Conservation (phyloP, 2,329 filamentous ascomycete genomes). For the Fusarium pininemorale region DNA sequence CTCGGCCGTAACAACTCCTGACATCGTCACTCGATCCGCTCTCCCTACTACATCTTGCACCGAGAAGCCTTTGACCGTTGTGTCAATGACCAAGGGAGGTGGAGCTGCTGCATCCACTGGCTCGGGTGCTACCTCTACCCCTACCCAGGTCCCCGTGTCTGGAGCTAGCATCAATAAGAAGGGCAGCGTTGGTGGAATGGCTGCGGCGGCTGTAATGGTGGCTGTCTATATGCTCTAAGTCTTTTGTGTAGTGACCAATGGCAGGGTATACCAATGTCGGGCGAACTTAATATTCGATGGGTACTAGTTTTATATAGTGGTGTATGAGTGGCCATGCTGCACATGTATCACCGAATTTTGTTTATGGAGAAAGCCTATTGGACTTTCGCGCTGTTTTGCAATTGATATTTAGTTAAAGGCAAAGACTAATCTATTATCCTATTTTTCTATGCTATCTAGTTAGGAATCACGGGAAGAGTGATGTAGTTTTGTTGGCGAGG, state of each 20-base stretch:
- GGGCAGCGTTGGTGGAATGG: not conserved
- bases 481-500: conserved; percentile 60
- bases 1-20: not conserved
- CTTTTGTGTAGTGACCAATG: not conserved
- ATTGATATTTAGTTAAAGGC: accelerated
- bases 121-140: conserved; percentile 6
- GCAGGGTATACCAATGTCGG: not conserved
- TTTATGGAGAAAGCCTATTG: not conserved
- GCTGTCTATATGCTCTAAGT: conserved; percentile 18
- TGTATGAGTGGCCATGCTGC: not conserved
- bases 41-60: conserved; percentile 24
- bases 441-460: not conserved
- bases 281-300: conserved; percentile 1
- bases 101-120: conserved; percentile 23
- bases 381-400: not conserved
- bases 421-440: not conserved
- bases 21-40: conserved; percentile 27
- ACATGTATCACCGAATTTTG: not conserved
- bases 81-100: not conserved
- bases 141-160: conserved; percentile 9
- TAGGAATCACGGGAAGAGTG: conserved; percentile 61
- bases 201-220: not conserved
- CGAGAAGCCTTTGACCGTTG: conserved; percentile 8
- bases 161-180: conserved; percentile 19
- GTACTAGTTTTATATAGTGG: not conserved